phyloP scores from a whole-genome alignment of 352 stramenopile species.

The Pythium utonaiense region DNA sequence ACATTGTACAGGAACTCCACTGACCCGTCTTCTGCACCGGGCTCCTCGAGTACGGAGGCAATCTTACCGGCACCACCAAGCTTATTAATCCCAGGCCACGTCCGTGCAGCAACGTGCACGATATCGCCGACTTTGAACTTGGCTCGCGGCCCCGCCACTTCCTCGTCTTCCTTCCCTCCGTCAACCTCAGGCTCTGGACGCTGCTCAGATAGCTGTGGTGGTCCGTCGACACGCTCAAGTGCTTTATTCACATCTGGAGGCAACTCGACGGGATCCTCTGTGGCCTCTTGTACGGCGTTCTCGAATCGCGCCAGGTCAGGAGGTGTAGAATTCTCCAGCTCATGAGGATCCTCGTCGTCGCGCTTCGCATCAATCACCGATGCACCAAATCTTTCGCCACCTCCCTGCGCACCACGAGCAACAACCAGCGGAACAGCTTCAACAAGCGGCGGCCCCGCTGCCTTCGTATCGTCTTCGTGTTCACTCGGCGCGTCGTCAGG shows the following conservation, averaged over 20 bases:
- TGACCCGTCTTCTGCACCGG: constrained; percentile 7
- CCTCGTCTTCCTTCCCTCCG: background rate
- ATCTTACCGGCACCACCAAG: constrained; percentile 65
- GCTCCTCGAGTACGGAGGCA: constrained; percentile 37
- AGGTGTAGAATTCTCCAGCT: no score
- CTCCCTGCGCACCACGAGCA: background rate
- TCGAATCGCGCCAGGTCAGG: no score
- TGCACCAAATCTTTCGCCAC: background rate
- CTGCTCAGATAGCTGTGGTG: background rate
- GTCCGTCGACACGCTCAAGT: background rate
- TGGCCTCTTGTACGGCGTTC: no score
- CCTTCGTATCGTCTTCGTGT: background rate
- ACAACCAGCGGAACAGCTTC: background rate
- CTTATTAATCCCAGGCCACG: constrained; percentile 88
- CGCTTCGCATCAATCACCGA: background rate
- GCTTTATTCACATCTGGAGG: no score
- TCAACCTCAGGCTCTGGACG: background rate
- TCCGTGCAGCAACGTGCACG: constrained; percentile 37
- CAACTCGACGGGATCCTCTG: no score
- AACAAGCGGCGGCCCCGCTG: background rate
- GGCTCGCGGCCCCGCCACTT: constrained; percentile 4
- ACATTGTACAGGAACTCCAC: constrained; percentile 66
- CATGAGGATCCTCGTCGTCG: background rate
- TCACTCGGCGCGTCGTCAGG: background rate
- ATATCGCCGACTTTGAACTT: constrained; percentile 26